These are phyloP conservation scores for Vachellia pachyceras DNA, from an alignment of 306 rosid species.

Conservation along the genomic window DNA sequence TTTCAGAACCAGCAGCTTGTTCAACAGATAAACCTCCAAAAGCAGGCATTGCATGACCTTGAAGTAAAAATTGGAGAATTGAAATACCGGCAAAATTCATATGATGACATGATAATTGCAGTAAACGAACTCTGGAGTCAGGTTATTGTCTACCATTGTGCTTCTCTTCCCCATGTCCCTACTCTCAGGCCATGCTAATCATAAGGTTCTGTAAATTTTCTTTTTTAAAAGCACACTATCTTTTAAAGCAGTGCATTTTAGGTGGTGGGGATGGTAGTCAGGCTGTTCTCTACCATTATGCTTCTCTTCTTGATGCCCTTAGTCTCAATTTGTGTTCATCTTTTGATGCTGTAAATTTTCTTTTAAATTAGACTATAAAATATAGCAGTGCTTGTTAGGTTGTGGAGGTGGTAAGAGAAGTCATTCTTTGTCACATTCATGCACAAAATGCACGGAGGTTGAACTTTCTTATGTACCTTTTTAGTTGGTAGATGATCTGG, in stretches of 20 bases:
- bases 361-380: constrained; percentile 8
- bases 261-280: constrained; percentile 54
- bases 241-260: constrained; percentile 19
- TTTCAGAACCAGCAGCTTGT: constrained; percentile 85
- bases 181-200: background rate
- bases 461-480: constrained; percentile 43
- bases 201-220: constrained; percentile 22
- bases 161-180: background rate
- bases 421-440: constrained; percentile 24
- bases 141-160: constrained; percentile 52
- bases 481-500: constrained; percentile 84
- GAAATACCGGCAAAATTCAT: constrained; percentile 63
- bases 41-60: constrained; percentile 72
- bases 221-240: constrained; percentile 18
- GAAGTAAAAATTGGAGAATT: constrained; percentile 60
- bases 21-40: constrained; percentile 75
- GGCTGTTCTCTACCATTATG: constrained; percentile 51
- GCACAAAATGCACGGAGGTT: constrained; percentile 18
- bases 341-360: constrained; percentile 20
- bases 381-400: constrained; percentile 21
- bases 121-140: constrained; percentile 82
- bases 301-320: background rate
- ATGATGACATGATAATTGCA: constrained; percentile 71
- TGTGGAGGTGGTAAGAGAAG: constrained; percentile 5
- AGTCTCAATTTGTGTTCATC: constrained; percentile 5